Percentiles rank a stretch among this genome's conserved stretches.
phyloP scores from a whole-genome alignment of 805 yeast species.

The Candida dendrica region DNA sequence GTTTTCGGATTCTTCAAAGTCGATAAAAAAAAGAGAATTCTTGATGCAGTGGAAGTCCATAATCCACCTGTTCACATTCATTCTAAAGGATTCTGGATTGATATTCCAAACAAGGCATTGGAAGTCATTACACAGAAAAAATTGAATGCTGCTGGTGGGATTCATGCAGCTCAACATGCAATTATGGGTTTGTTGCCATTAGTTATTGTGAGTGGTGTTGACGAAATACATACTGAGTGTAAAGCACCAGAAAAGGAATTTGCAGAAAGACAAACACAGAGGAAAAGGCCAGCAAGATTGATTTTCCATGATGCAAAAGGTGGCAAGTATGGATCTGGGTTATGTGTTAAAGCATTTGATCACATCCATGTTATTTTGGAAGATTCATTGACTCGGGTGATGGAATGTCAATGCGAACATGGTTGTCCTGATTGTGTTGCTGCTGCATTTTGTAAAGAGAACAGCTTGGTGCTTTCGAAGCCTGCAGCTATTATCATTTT shows the following conservation, averaged over 20 bases:
- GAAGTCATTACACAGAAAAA: constrained; percentile 48
- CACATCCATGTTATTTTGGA: constrained; percentile 60
- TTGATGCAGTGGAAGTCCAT: constrained; percentile 89
- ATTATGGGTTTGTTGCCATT: constrained; percentile 73
- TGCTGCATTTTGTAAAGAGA: constrained; percentile 73
- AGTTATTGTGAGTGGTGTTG: constrained; percentile 62
- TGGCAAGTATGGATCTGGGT: constrained; percentile 73
- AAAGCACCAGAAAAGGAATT: constrained; percentile 97
- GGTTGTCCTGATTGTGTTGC: constrained; percentile 81
- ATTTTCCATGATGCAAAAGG: constrained; percentile 82
- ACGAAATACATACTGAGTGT: constrained; percentile 87
- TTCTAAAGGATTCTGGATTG: constrained; percentile 89
- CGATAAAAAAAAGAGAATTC: constrained; percentile 65
- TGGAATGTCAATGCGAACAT: constrained; percentile 63
- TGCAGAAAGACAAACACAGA: constrained; percentile 59
- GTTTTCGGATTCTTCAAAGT: constrained; percentile 94
- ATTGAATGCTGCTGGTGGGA: constrained; percentile 76
- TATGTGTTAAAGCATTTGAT: constrained; percentile 74
- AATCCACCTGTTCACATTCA: constrained; percentile 70
- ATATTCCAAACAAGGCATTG: constrained; percentile 63
- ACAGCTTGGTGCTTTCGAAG: constrained; percentile 76
- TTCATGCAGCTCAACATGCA: constrained; percentile 96
- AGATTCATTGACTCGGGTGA: constrained; percentile 51
- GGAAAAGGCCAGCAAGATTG: constrained; percentile 82
- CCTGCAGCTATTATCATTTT: constrained; percentile 73